These are phyloP conservation scores for Ceratobasidium theobromae DNA, from an alignment of 1,284 basidiomycete genomes.

Conservation along the genomic window DNA sequence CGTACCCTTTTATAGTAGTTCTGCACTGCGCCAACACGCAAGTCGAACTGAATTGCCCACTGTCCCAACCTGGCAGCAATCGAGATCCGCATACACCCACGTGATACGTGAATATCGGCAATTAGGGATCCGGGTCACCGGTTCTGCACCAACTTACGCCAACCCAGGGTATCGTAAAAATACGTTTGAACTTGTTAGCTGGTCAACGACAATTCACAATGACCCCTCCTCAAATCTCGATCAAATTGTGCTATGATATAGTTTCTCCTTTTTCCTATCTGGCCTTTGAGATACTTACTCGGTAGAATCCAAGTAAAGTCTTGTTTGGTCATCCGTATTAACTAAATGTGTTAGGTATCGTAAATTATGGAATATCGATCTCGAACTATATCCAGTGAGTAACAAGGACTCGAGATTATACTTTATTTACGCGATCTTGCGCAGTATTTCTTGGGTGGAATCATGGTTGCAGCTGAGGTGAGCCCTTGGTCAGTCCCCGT, in stretches of 20 bases:
- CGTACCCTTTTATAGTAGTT: no score
- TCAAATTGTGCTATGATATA: slow-evolving; percentile 29
- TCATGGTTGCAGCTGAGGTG: slow-evolving; percentile 19
- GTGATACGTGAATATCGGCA: slow-evolving; percentile 6
- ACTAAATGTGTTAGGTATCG: slow-evolving; percentile 12
- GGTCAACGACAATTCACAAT: background rate
- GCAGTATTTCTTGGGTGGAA: slow-evolving; percentile 20
- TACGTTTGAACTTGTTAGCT: background rate
- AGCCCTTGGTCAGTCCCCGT: background rate
- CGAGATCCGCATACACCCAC: no score
- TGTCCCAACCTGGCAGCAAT: no score
- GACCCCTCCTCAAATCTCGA: slow-evolving; percentile 19
- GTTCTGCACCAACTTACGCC: no score
- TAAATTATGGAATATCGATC: slow-evolving; percentile 25
- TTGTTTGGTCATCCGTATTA: background rate
- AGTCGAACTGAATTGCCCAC: no score
- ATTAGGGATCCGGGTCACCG: no score
- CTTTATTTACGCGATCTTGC: background rate
- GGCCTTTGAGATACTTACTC: slow-evolving; percentile 17
- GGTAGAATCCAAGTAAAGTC: background rate
- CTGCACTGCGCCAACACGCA: no score
- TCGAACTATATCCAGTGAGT: slow-evolving; percentile 22
- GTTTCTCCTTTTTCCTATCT: slow-evolving; percentile 27
- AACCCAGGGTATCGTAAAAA: background rate
- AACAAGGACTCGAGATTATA: background rate